phyloP scores from a whole-genome alignment of 352 stramenopile genomes.

The Globisporangium perplexum region DNA sequence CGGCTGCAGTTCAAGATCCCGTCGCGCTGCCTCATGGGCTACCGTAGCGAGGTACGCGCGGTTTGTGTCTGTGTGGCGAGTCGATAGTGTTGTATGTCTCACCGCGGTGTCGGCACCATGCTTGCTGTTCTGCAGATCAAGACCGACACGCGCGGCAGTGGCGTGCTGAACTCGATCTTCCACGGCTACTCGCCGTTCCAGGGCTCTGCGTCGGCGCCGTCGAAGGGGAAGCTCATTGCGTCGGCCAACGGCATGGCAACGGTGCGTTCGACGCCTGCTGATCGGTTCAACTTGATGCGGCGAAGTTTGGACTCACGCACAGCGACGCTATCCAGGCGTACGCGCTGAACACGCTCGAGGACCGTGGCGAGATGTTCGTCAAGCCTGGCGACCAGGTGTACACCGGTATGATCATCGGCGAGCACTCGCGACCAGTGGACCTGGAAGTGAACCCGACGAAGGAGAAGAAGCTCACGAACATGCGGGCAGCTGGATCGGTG shows the following conservation, averaged over 20 bases:
- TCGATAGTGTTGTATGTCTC: neutral
- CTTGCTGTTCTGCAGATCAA: constrained; percentile 71
- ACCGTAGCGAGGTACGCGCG: constrained; percentile 73
- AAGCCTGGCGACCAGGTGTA: constrained; percentile 94
- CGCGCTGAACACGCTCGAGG: constrained; percentile 89
- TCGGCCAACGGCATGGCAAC: constrained; percentile 66
- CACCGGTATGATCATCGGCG: constrained; percentile 97
- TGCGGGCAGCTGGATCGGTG: constrained; percentile 89
- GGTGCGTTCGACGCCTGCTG: constrained; percentile 14
- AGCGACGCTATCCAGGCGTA: constrained; percentile 52
- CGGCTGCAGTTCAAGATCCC: constrained; percentile 96
- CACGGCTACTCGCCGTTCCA: constrained; percentile 91
- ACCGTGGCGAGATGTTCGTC: constrained; percentile 95
- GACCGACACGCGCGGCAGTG: constrained; percentile 93
- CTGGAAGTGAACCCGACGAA: constrained; percentile 98
- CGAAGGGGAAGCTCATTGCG: constrained; percentile 83
- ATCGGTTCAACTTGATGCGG: neutral
- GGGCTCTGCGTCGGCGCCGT: constrained; percentile 58
- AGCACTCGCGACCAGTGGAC: constrained; percentile 94
- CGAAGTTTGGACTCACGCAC: neutral
- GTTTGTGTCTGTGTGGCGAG: neutral
- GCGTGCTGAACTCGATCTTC: constrained; percentile 97
- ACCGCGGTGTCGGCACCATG: neutral
- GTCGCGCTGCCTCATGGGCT: constrained; percentile 94
- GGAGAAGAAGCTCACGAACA: constrained; percentile 97